A percentile compares a stretch with the other conserved stretches of the same genome.
Conservation (phyloP, 305 asterid species). For the Ilex paraguariensis region DNA sequence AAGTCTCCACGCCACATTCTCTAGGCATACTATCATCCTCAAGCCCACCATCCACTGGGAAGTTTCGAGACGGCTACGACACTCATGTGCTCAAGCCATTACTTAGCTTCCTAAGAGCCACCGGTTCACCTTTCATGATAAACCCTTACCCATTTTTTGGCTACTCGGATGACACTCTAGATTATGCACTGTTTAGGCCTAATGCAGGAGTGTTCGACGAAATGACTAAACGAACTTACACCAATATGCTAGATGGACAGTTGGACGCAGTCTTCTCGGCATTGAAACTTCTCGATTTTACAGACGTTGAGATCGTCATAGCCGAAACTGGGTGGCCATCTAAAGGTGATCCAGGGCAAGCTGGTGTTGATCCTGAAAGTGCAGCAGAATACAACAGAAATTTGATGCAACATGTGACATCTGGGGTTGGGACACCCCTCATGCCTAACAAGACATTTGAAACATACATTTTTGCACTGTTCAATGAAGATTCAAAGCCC, state of each 20-base stretch:
- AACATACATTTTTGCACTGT: slow-evolving; percentile 63
- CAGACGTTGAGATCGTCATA: slow-evolving; percentile 49
- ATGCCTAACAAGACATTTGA: slow-evolving; percentile 66
- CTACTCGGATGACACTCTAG: slow-evolving; percentile 36
- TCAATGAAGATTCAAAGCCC: slow-evolving; percentile 65
- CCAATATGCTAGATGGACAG: slow-evolving; percentile 69
- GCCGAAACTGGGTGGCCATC: slow-evolving; percentile 88
- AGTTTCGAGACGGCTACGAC: slow-evolving; percentile 57
- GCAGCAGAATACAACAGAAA: slow-evolving; percentile 61
- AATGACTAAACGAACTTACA: slow-evolving; percentile 36
- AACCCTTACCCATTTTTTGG: slow-evolving; percentile 75
- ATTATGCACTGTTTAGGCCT: slow-evolving; percentile 59
- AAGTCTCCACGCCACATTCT: slow-evolving; percentile 70
- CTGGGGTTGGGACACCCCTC: slow-evolving; percentile 70
- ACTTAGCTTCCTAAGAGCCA: slow-evolving; percentile 46
- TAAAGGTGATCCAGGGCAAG: slow-evolving; percentile 55
- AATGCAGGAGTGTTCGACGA: slow-evolving; percentile 51
- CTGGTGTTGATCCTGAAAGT: slow-evolving; percentile 41
- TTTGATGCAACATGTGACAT: slow-evolving; percentile 49
- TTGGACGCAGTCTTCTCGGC: slow-evolving; percentile 64
- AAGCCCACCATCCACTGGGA: slow-evolving; percentile 58
- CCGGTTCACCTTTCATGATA: slow-evolving; percentile 60
- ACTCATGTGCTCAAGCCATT: slow-evolving; percentile 53
- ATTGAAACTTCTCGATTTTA: slow-evolving; percentile 36
- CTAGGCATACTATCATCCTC: slow-evolving; percentile 56